Conservation (phyloP, 2,329 filamentous ascomycete species). For the Annulohypoxylon truncatum region DNA sequence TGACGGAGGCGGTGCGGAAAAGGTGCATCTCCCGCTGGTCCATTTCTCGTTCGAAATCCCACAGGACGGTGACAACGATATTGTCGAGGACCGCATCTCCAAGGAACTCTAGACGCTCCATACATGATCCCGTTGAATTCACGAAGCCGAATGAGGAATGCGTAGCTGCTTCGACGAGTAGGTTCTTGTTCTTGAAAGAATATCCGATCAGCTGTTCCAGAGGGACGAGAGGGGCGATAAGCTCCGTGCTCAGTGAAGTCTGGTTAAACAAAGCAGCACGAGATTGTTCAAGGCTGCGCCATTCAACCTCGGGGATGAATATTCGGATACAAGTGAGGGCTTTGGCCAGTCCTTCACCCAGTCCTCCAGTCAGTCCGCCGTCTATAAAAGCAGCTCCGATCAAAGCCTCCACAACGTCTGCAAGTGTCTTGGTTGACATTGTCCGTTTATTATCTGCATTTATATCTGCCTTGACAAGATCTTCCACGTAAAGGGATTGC, state of each 20-base stretch:
- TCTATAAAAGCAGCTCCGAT: slow-evolving; percentile 80
- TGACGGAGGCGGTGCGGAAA: slow-evolving; percentile 80
- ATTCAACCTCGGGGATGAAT: slow-evolving; percentile 71
- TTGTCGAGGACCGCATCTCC: slow-evolving; percentile 88
- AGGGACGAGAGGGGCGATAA: slow-evolving; percentile 57
- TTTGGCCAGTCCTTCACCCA: too few species aligned
- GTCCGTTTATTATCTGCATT: slow-evolving; percentile 12
- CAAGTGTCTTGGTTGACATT: slow-evolving; percentile 77
- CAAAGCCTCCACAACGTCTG: slow-evolving; percentile 87
- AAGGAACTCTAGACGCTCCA: slow-evolving; percentile 86
- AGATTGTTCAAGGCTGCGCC: slow-evolving; percentile 59
- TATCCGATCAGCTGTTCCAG: slow-evolving; percentile 78
- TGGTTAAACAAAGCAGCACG: slow-evolving; percentile 58
- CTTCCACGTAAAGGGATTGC: slow-evolving; percentile 70
- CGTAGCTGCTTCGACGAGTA: slow-evolving; percentile 84
- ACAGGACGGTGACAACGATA: slow-evolving; percentile 75
- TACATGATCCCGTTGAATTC: slow-evolving; percentile 53
- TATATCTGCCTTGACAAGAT: slow-evolving; percentile 49
- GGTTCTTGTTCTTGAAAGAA: slow-evolving; percentile 71
- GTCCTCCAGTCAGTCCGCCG: slow-evolving; percentile 66
- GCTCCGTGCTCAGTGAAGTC: slow-evolving; percentile 51
- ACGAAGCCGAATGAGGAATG: slow-evolving; percentile 71
- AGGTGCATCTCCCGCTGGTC: slow-evolving; percentile 75
- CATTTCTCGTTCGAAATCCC: slow-evolving; percentile 56
- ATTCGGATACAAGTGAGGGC: slow-evolving; percentile 72